These are phyloP conservation scores for Lepidium africanum DNA, from an alignment of 345 rosid species.

Conservation along the genomic window DNA sequence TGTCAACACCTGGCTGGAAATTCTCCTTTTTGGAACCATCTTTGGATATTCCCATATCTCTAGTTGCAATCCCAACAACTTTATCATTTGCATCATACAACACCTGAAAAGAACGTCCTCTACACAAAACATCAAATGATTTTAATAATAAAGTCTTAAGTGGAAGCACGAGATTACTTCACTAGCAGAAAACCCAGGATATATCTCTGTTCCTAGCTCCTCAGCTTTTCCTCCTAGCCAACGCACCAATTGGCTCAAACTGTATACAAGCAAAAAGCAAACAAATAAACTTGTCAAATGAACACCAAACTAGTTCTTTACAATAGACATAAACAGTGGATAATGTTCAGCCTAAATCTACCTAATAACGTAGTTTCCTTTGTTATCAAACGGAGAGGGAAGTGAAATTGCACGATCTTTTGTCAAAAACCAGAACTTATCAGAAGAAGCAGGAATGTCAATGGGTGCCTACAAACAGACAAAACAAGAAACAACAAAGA, in stretches of 20 bases:
- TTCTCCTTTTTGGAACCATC: slow-evolving; percentile 80
- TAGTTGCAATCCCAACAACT: slow-evolving; percentile 82
- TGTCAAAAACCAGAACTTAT: slow-evolving; percentile 82
- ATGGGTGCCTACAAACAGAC: slow-evolving; percentile 61
- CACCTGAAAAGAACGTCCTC: slow-evolving; percentile 40
- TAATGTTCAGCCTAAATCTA: slow-evolving; percentile 7
- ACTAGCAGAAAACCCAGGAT: slow-evolving; percentile 92
- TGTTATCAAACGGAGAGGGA: slow-evolving; percentile 85
- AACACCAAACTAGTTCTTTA: background rate
- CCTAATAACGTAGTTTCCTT: slow-evolving; percentile 90
- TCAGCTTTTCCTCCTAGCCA: slow-evolving; percentile 95
- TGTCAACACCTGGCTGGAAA: slow-evolving; percentile 76
- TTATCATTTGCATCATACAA: slow-evolving; percentile 52
- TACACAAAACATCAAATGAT: slow-evolving; percentile 6
- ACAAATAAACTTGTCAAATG: background rate
- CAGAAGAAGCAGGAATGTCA: slow-evolving; percentile 69
- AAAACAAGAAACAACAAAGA: background rate
- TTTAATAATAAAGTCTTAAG: background rate
- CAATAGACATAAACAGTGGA: background rate
- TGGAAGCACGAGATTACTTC: slow-evolving; percentile 45
- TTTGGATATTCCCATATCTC: slow-evolving; percentile 96
- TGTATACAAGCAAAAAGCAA: slow-evolving; percentile 21
- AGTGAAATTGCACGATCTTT: slow-evolving; percentile 68
- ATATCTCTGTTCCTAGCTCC: slow-evolving; percentile 90
- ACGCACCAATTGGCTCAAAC: slow-evolving; percentile 80